These are phyloP conservation scores for Verbascum thapsus DNA, from an alignment of 257 asterid genomes.

Conservation along the genomic window DNA sequence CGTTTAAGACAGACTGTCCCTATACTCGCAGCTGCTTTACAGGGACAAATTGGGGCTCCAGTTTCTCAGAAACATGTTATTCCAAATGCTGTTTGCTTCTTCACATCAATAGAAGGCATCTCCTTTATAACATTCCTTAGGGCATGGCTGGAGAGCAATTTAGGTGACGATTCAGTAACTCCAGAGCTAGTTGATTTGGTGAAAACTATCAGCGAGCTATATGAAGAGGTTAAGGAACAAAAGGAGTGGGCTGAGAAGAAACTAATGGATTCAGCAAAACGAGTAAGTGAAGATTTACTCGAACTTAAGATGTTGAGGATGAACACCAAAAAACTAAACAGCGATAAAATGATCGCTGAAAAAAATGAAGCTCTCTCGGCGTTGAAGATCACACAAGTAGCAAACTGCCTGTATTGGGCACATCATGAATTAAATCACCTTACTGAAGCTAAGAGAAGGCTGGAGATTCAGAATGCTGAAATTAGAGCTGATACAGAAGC, in stretches of 20 bases:
- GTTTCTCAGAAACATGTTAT: neutral
- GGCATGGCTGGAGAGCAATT: too few relatives aligned
- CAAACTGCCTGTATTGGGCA: neutral
- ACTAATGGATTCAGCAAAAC: too few relatives aligned
- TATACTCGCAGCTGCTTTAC: constrained; percentile 7
- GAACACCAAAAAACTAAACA: too few relatives aligned
- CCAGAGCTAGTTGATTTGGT: too few relatives aligned
- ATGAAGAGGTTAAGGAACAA: too few relatives aligned
- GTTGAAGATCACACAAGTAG: constrained; percentile 27
- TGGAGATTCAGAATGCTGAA: constrained; percentile 12
- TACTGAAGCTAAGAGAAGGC: constrained; percentile 2
- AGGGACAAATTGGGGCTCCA: neutral
- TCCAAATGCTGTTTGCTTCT: neutral
- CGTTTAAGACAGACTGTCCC: neutral
- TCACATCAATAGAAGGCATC: constrained; percentile 8
- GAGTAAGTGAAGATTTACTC: constrained; percentile 10
- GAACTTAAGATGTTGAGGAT: constrained; percentile 32
- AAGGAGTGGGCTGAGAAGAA: too few relatives aligned
- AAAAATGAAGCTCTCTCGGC: neutral
- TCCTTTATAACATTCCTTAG: constrained; percentile 15
- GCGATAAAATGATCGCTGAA: too few relatives aligned
- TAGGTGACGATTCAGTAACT: too few relatives aligned
- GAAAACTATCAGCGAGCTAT: too few relatives aligned
- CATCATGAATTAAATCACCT: neutral
- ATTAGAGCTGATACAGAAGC: constrained; percentile 33